Evolutionary conservation across 2,329 filamentous ascomycete species (phyloP), one percentile per base, ranked within the genome.

Genomic region (Fusarium brevicatenulatum): DNA sequence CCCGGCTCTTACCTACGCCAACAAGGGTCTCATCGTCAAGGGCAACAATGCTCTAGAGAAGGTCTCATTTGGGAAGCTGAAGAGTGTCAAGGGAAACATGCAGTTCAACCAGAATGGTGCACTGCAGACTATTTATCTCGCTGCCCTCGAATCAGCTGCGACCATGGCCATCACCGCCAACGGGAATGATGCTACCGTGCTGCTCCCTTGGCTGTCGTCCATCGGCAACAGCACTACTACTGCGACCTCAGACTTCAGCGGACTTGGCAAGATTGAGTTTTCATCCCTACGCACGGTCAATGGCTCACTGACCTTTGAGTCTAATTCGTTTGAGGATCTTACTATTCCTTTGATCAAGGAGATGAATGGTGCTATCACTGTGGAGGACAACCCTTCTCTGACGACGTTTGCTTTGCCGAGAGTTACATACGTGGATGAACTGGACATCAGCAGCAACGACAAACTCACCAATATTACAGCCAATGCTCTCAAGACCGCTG

Each of bases 131-230:
- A 54, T 79, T 9, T 42, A 60, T 2, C 64, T 79, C 2, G 52
- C 75, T 3, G 76, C 72, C 2, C 71, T 79, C 12, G 76, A 79
- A 37, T 72, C 63, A 21, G 75, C 76, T 23, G 72, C 66, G 0
- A 79, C 77, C 9, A 76, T 79, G n/a, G 63, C 77, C 4, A 56
- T 78, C 42, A 76, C 76, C 4, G 52, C 70, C n/a, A 79, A 79
- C 28, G 77, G 71, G 15, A 61, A 71, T 11, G 57, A 52, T 30
- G 64, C 73, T 6, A 58, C 59, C 4, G 44, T 78, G 16, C 63
- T 66, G 10, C 67, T 79, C 15, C 77, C 77, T 4, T 62, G 69
- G 28, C 67, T 79, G 2, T 55, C 72, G 4, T 63, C 75, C 4
- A 69, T 79, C 11, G 77, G 77, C 39, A 76, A 68, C 28, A 61